Percentiles rank a stretch among this genome's conserved stretches.
Conservation (phyloP, 2,329 filamentous ascomycete species). For the Penicillium glabrum region DNA sequence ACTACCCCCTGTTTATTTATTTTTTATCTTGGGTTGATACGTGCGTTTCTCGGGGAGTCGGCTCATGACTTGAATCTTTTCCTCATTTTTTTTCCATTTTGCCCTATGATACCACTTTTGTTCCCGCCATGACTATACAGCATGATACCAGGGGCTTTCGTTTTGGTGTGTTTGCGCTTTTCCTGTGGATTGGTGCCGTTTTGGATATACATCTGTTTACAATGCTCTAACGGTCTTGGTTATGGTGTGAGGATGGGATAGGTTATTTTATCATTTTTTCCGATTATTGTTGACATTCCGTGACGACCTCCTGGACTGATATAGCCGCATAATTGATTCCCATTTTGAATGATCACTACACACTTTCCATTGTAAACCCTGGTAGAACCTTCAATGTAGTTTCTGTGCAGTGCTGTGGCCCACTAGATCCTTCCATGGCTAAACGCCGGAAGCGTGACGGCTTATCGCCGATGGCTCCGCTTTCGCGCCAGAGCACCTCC, state of each 20-base stretch:
- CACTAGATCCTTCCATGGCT: background rate
- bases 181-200: slow-evolving; percentile 13
- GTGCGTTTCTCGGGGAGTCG: slow-evolving; percentile 9
- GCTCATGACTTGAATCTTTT: slow-evolving; percentile 9
- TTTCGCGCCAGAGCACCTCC: background rate
- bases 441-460: slow-evolving; percentile 10
- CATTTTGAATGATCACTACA: slow-evolving; percentile 11
- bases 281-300: slow-evolving; percentile 2
- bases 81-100: slow-evolving; percentile 11
- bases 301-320: slow-evolving; percentile 12
- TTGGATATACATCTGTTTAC: slow-evolving; percentile 22
- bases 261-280: slow-evolving; percentile 1
- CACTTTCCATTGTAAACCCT: background rate
- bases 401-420: background rate
- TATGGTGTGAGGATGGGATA: slow-evolving; percentile 17
- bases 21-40: slow-evolving; percentile 5
- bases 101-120: slow-evolving; percentile 43
- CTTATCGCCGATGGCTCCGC: slow-evolving; percentile 14
- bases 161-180: slow-evolving; percentile 23
- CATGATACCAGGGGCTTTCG: slow-evolving; percentile 34
- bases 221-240: slow-evolving; percentile 17
- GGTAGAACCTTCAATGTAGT: background rate
- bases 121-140: slow-evolving; percentile 35
- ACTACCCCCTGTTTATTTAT: background rate
- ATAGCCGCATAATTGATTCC: slow-evolving; percentile 16